Conservation (phyloP, 306 rosid genomes). For the Acacia crassicarpa region DNA sequence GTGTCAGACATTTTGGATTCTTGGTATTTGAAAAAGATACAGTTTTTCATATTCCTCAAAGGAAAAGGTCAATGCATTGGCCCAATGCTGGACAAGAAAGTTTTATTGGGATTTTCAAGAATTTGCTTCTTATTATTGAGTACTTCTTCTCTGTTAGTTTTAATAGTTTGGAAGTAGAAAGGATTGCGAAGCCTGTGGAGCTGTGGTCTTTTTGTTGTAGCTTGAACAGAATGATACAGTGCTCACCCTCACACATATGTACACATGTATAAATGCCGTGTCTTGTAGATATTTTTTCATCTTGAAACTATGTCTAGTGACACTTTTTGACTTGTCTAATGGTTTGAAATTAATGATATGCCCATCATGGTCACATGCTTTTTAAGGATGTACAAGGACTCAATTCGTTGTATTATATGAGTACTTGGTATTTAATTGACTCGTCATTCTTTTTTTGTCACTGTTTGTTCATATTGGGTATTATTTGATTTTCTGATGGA, state of each 20-base stretch:
- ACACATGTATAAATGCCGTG: not conserved
- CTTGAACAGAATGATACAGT: conserved; percentile 5
- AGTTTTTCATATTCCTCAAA: not conserved
- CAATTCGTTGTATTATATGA: no score
- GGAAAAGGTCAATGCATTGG: not conserved
- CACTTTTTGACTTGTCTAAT: not conserved
- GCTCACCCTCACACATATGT: not conserved
- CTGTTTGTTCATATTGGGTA: not conserved
- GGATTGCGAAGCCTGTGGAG: not conserved
- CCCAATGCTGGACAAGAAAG: not conserved
- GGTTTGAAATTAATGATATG: not conserved
- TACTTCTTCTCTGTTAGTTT: not conserved
- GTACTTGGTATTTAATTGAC: not conserved
- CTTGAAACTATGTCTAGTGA: not conserved
- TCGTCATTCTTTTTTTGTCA: not conserved
- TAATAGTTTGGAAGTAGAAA: not conserved
- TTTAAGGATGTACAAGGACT: not conserved
- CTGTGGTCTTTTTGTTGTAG: conserved; percentile 21
- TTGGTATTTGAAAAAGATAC: conserved; percentile 12
- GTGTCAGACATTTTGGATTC: conserved; percentile 18
- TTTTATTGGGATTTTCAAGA: not conserved
- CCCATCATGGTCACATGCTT: not conserved
- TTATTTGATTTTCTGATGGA: not conserved
- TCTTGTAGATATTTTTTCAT: not conserved
- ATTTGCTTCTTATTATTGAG: not conserved